Evolutionary conservation across 192 early-diverging fungal genomes (phyloP).

Genomic region (Backusella parvicylindrica): DNA sequence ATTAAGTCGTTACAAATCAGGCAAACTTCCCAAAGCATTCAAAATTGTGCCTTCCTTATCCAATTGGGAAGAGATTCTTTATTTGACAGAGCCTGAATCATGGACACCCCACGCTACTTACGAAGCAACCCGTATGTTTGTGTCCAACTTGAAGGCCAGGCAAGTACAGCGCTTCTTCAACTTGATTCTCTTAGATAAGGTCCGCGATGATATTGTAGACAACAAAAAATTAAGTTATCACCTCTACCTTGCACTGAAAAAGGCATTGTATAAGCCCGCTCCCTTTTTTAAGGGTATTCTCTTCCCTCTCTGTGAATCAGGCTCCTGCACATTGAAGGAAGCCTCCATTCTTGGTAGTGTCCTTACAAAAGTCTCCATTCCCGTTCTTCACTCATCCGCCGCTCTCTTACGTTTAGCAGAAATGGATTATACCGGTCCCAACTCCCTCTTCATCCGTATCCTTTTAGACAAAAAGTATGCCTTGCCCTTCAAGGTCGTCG

Average conservation of each 20-base stretch:
- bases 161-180: constrained; percentile 89
- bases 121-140: constrained; percentile 94
- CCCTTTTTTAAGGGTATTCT: constrained; percentile 98
- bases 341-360: constrained; percentile 94
- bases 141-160: constrained; percentile 93
- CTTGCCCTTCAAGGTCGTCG: constrained; percentile 94
- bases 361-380: constrained; percentile 89
- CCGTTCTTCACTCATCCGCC: constrained; percentile 92
- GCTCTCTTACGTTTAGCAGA: constrained; percentile 91
- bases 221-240: constrained; percentile 99
- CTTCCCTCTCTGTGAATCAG: constrained; percentile 91
- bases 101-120: constrained; percentile 98
- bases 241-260: constrained; percentile 94
- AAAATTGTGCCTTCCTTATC: constrained; percentile 94
- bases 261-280: constrained; percentile 93
- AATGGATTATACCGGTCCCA: constrained; percentile 97
- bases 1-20: constrained; percentile 89
- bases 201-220: constrained; percentile 93
- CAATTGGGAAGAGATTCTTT: constrained; percentile 98
- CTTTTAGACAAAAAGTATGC: constrained; percentile 98
- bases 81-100: constrained; percentile 81
- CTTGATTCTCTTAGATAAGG: constrained; percentile 85
- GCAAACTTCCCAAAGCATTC: constrained; percentile 96
- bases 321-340: constrained; percentile 91
- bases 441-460: constrained; percentile 91